Percentiles rank a stretch among this genome's conserved stretches.
Conservation (phyloP, 2,329 filamentous ascomycete genomes). For the Cladosporium sp. region DNA sequence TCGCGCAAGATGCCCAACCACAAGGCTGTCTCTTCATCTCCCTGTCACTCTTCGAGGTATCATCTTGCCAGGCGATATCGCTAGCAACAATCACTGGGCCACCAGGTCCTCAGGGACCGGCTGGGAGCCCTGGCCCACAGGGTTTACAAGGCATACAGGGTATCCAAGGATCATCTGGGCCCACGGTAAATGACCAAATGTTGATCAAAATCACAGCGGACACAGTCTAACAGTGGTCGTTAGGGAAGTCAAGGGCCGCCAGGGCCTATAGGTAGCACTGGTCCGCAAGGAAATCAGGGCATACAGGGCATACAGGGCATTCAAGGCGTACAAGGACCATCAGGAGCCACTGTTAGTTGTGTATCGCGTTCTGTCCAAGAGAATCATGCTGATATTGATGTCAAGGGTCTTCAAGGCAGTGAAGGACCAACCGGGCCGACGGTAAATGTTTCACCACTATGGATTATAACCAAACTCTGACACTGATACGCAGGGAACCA, state of each 20-base stretch:
- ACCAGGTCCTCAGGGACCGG: not conserved
- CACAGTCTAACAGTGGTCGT: not conserved
- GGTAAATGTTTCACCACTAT: not conserved
- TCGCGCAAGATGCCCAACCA: conserved; percentile 22
- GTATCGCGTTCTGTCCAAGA: not conserved
- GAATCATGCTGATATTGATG: not conserved
- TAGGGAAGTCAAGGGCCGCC: conserved; percentile 4
- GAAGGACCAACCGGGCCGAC: conserved; percentile 1
- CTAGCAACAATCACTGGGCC: conserved; percentile 11
- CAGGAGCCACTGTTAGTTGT: not conserved
- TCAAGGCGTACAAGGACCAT: not conserved
- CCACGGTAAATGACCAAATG: not conserved
- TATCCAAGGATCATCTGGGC: not conserved
- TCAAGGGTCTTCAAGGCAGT: not conserved
- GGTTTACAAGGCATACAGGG: conserved; percentile 6
- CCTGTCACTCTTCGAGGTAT: conserved; percentile 24
- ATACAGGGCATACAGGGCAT: too few species aligned
- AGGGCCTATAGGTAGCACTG: conserved; percentile 12
- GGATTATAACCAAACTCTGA: not conserved
- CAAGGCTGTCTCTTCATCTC: conserved; percentile 23
- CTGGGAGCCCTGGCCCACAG: too few species aligned
- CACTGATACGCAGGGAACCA: not conserved
- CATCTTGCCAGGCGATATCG: conserved; percentile 21
- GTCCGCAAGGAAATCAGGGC: not conserved
- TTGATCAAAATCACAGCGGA: too few species aligned